Evolutionary conservation across 2,329 filamentous ascomycete species (phyloP), one percentile per base, ranked within the genome.

Genomic region (Ceratocystis harringtonii): DNA sequence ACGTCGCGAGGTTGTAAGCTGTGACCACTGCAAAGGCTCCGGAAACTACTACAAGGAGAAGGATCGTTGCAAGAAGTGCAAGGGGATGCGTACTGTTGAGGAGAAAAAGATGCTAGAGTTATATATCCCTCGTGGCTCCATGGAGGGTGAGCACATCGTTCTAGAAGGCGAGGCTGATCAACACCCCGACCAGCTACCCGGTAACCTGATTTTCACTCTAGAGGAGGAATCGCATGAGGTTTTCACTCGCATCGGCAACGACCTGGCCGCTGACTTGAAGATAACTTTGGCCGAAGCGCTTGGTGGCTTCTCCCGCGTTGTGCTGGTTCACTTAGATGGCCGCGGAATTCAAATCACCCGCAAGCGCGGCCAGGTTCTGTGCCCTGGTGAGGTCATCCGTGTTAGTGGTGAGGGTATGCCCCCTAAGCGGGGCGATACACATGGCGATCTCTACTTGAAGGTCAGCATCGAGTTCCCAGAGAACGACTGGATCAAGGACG

Each of bases 1-100:
- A 68, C 89, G 90, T 36, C 88, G 90, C 72, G 87, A 90, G 71
- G 84, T 86, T 5, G 84, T 92, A 45, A 76, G 86, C 44, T 99
- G 94, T 75, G 86, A 88, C 71, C 86, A 87, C 71, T 99, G 94
- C 76, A 81, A 86, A 68, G 92, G 92, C 43, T 83, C 85, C n/a
- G 94, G 94, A 5, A 85, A 86, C 72, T 85, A 92, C 72, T 95
- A 86, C 78, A 92, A 92, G 75, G 90, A 96, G 73, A 97, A 97
- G 80, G 94, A 99, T 73, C 90, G 90, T 73, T 99, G 94, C 81
- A 96, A 95, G 81, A 96, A 94, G 80, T 99, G 94, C 84, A 97
- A 97, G 78, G 94, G 94, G 72, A 89, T 89, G 75, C 84, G 90
- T 68, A 91, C 90, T 15, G 84, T 85, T 57, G 87, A 91, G 71